These are phyloP conservation scores for Globisporangium barbulae DNA, from an alignment of 352 stramenopile species.

Conservation along the genomic window DNA sequence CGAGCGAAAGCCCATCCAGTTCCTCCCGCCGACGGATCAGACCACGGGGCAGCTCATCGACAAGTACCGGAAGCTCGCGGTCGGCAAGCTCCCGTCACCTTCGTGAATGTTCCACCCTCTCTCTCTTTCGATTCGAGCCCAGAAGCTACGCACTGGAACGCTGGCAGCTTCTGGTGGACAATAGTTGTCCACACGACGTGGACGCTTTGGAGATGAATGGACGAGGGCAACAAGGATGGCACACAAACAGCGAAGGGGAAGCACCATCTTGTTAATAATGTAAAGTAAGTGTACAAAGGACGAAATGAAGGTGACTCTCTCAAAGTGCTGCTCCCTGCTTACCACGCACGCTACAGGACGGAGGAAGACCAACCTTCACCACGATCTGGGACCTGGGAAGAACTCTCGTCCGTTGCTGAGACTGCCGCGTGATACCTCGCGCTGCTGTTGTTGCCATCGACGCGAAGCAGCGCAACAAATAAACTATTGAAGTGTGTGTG, in stretches of 20 bases:
- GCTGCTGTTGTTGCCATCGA: background rate
- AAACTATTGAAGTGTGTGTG: slow-evolving; percentile 11
- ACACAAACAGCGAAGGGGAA: background rate
- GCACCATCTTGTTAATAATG: slow-evolving; percentile 13
- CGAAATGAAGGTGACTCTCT: background rate
- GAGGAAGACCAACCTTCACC: background rate
- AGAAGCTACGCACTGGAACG: background rate
- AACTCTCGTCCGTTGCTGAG: background rate
- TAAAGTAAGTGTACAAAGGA: slow-evolving; percentile 17
- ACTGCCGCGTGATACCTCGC: slow-evolving; percentile 1
- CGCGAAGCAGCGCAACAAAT: slow-evolving; percentile 1
- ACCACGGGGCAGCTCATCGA: slow-evolving; percentile 70
- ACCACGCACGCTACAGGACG: background rate
- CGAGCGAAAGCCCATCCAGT: slow-evolving; percentile 43
- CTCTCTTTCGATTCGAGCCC: background rate
- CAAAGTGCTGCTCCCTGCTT: slow-evolving; percentile 1
- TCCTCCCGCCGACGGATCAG: slow-evolving; percentile 50
- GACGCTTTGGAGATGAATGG: background rate
- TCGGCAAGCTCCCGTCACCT: slow-evolving; percentile 48
- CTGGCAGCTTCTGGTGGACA: background rate
- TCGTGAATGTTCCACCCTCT: background rate
- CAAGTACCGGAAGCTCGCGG: slow-evolving; percentile 80
- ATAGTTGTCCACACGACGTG: background rate
- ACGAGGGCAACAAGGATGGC: background rate
- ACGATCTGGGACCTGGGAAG: background rate